Evolutionary conservation across 768 basidiomycete genomes (phyloP).

Genomic region (Amanita exitialis): DNA sequence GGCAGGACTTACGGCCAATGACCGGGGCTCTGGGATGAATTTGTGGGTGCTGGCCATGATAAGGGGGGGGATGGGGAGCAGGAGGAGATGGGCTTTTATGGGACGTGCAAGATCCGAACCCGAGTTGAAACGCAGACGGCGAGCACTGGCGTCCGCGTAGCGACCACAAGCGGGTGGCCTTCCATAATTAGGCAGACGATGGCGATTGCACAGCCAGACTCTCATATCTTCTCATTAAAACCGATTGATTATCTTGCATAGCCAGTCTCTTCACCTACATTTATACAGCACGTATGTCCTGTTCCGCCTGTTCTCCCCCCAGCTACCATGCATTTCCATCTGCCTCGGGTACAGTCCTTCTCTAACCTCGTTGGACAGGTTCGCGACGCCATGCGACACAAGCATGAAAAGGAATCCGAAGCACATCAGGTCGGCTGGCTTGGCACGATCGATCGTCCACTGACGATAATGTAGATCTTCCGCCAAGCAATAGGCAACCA

Average conservation of each 20-base stretch:
- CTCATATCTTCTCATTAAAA: background rate
- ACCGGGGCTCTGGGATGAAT: slow-evolving; percentile 63
- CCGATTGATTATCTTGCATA: background rate
- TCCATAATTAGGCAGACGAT: background rate
- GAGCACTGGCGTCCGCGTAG: too few relatives aligned
- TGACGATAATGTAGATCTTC: slow-evolving; percentile 45
- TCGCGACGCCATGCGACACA: slow-evolving; percentile 55
- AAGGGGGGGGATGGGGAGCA: background rate
- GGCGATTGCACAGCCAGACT: too few relatives aligned
- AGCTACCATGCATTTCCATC: slow-evolving; percentile 33
- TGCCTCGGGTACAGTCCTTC: slow-evolving; percentile 33
- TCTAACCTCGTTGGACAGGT: slow-evolving; percentile 50
- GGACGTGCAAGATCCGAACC: background rate
- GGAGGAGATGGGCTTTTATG: background rate
- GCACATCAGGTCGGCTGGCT: slow-evolving; percentile 60
- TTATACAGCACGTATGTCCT: background rate
- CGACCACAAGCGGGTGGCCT: too few relatives aligned
- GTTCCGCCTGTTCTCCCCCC: slow-evolving; percentile 8
- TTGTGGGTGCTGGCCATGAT: slow-evolving; percentile 22
- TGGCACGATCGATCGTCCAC: slow-evolving; percentile 6
- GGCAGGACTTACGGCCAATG: slow-evolving; percentile 58
- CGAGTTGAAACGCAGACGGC: background rate
- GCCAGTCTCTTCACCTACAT: too few relatives aligned
- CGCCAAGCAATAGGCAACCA: slow-evolving; percentile 63
- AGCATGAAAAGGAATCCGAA: slow-evolving; percentile 77